Evolutionary conservation across 495 filamentous ascomycete species (phyloP).

Genomic region (Penicillium silybi): DNA sequence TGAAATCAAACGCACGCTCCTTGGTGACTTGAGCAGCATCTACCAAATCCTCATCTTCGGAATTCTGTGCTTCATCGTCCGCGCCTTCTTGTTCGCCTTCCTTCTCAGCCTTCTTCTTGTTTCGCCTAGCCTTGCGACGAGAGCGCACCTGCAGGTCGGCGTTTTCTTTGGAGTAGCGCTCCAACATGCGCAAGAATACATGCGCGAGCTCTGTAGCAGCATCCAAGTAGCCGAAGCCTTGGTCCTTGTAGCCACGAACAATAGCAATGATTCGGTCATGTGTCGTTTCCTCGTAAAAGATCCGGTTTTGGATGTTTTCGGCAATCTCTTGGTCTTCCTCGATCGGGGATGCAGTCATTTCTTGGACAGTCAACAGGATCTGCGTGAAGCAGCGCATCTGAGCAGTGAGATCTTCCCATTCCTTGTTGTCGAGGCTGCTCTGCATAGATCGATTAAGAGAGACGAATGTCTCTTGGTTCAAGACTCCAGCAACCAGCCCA

Average conservation of each 20-base stretch:
- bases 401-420: constrained; percentile 81
- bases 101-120: constrained; percentile 56
- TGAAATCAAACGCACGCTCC: constrained; percentile 94
- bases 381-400: constrained; percentile 83
- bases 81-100: constrained; percentile 27
- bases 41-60: constrained; percentile 70
- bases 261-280: constrained; percentile 82
- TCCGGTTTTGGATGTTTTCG: constrained; percentile 92
- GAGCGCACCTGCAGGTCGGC: constrained; percentile 88
- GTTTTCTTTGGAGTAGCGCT: constrained; percentile 92
- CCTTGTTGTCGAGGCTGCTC: constrained; percentile 69
- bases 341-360: constrained; percentile 78
- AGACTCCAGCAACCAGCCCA: constrained; percentile 77
- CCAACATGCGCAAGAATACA: constrained; percentile 87
- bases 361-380: constrained; percentile 83
- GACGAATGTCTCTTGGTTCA: constrained; percentile 91
- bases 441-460: constrained; percentile 81
- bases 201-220: constrained; percentile 87
- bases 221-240: constrained; percentile 91
- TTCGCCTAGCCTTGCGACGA: constrained; percentile 60
- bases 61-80: constrained; percentile 54
- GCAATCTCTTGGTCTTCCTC: constrained; percentile 98
- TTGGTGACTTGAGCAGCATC: constrained; percentile 63
- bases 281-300: constrained; percentile 96
- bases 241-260: constrained; percentile 79